phyloP scores from a whole-genome alignment of 352 stramenopile genomes.

The Peronospora farinosa region DNA sequence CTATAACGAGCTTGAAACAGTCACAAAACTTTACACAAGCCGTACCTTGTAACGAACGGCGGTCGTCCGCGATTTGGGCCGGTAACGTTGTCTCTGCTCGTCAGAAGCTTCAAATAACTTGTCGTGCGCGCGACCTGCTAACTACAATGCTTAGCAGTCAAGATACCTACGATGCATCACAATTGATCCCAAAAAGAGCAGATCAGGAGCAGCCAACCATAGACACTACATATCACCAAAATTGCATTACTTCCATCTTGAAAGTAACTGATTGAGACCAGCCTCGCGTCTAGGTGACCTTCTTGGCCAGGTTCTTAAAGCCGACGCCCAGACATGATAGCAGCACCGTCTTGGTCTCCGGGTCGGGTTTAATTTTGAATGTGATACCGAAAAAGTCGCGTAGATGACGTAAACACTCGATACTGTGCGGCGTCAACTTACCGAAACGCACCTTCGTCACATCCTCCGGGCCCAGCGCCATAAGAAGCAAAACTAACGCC shows the following conservation, averaged over 20 bases:
- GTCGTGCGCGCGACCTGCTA: conserved; percentile 31
- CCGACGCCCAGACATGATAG: conserved; percentile 91
- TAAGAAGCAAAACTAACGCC: conserved; percentile 93
- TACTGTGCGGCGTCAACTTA: conserved; percentile 85
- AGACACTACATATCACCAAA: conserved; percentile 12
- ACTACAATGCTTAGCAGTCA: conserved; percentile 51
- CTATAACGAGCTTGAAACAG: too few species aligned
- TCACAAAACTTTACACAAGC: too few species aligned
- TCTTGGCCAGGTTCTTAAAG: conserved; percentile 94
- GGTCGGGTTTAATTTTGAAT: conserved; percentile 90
- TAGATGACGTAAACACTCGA: conserved; percentile 86
- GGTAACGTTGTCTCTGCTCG: too few species aligned
- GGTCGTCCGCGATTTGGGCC: too few species aligned
- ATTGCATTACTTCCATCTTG: conserved; percentile 30
- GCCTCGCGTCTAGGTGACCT: conserved; percentile 80
- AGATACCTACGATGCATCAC: conserved; percentile 55
- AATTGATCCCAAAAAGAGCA: conserved; percentile 31
- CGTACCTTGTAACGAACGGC: too few species aligned
- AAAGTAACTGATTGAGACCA: conserved; percentile 1
- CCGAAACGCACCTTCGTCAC: conserved; percentile 91
- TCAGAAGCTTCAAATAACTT: conserved; percentile 49
- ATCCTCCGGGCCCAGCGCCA: conserved; percentile 97
- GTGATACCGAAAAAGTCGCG: conserved; percentile 91
- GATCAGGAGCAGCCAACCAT: not conserved
- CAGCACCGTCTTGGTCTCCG: conserved; percentile 86